Percentiles rank a stretch among this genome's conserved stretches.
Evolutionary conservation across 768 basidiomycete genomes (phyloP).

Genomic region (Trametes cingulata): DNA sequence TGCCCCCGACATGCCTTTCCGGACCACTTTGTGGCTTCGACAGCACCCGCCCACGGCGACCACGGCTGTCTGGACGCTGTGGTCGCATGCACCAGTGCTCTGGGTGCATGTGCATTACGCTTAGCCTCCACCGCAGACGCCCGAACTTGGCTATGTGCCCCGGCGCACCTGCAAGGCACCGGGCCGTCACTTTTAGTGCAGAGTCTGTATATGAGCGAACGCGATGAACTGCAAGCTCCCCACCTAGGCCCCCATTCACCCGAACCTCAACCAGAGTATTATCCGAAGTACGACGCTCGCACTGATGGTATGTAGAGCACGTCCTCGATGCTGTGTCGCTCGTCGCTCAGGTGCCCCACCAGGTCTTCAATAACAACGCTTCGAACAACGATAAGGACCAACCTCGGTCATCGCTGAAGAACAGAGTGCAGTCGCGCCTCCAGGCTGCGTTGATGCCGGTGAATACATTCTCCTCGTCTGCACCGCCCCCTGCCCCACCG

Average conservation of each 20-base stretch:
- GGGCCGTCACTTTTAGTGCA: conserved; percentile 6
- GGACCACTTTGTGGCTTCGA: conserved; percentile 4
- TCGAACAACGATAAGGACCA: conserved; percentile 24
- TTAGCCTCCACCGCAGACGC: conserved; percentile 9
- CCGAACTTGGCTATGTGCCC: neutral
- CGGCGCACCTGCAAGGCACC: conserved; percentile 24
- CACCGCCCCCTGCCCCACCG: conserved; percentile 8
- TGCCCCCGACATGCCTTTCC: conserved; percentile 8
- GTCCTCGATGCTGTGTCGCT: conserved; percentile 4
- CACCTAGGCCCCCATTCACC: conserved; percentile 27
- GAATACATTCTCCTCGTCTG: conserved; percentile 14
- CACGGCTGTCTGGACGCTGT: conserved; percentile 2
- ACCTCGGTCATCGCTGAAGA: conserved; percentile 26
- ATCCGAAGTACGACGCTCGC: conserved; percentile 24
- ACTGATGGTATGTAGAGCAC: conserved; percentile 20
- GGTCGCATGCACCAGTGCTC: neutral
- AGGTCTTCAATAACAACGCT: conserved; percentile 16
- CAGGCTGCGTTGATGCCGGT: conserved; percentile 27
- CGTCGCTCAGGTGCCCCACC: conserved; percentile 8
- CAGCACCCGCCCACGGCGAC: conserved; percentile 1
- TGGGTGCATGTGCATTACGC: neutral
- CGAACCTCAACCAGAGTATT: conserved; percentile 29
- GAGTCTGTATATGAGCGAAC: conserved; percentile 23
- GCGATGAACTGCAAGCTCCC: conserved; percentile 10
- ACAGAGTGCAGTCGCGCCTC: conserved; percentile 24